These are phyloP conservation scores for Lactifluus hygrophoroides DNA, from an alignment of 768 basidiomycete species.

Conservation along the genomic window DNA sequence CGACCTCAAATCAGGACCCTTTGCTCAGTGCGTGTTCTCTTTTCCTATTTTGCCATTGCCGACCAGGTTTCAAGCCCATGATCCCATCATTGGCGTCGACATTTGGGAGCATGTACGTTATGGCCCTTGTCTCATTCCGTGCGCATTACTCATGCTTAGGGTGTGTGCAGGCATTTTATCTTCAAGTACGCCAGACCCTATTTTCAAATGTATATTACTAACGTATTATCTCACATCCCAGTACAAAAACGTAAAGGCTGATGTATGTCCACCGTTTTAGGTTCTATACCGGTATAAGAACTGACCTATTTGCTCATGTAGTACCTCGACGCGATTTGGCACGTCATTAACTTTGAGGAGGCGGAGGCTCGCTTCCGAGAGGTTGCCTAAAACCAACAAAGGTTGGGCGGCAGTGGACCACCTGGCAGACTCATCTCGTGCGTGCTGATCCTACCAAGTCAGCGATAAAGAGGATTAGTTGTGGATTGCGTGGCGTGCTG, in stretches of 20 bases:
- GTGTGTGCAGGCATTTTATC: conserved; percentile 10
- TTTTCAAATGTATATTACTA: not conserved
- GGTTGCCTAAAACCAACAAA: conserved; percentile 24
- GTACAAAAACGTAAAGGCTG: conserved; percentile 90
- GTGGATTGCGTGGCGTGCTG: not conserved
- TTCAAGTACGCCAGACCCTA: not conserved
- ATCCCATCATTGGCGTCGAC: conserved; percentile 91
- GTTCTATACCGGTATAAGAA: not conserved
- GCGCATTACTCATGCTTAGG: conserved; percentile 50
- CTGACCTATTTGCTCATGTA: conserved; percentile 25
- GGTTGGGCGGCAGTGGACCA: not conserved
- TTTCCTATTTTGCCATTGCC: not conserved
- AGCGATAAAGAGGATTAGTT: not conserved
- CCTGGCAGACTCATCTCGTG: too few relatives aligned
- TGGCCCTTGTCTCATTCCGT: not conserved
- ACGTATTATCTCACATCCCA: conserved; percentile 25
- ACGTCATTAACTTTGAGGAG: conserved; percentile 92
- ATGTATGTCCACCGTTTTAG: conserved; percentile 47
- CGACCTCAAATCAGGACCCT: conserved; percentile 96
- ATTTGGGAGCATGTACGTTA: conserved; percentile 80
- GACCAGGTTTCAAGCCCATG: conserved; percentile 46
- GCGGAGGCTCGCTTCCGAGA: conserved; percentile 55
- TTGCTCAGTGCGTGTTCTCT: conserved; percentile 40
- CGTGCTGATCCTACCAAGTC: not conserved
- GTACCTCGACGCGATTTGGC: conserved; percentile 96